These are phyloP conservation scores for Populus ilicifolia DNA, from an alignment of 345 rosid genomes.

Conservation along the genomic window DNA sequence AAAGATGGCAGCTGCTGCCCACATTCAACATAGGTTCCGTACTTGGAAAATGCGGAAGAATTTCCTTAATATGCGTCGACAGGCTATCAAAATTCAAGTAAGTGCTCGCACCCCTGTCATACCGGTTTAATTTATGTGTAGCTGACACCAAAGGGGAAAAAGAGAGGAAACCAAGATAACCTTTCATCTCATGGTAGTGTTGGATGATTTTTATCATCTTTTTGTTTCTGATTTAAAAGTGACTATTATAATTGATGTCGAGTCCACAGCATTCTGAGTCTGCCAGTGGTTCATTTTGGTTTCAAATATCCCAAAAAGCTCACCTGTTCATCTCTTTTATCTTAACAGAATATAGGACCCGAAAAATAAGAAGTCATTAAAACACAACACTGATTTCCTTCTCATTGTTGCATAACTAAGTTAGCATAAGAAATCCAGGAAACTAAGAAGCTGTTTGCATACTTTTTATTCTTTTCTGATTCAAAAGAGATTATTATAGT, in stretches of 20 bases:
- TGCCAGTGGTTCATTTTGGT: background rate
- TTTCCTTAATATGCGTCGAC: conserved; percentile 69
- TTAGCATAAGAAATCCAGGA: background rate
- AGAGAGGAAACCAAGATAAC: background rate
- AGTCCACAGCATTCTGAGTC: background rate
- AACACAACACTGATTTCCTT: background rate
- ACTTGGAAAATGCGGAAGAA: conserved; percentile 75
- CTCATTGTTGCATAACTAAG: background rate
- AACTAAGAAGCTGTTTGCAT: too few relatives aligned
- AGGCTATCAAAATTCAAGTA: conserved; percentile 82
- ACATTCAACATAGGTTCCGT: conserved; percentile 82
- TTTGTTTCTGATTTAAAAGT: background rate
- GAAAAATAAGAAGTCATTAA: background rate
- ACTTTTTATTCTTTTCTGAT: background rate
- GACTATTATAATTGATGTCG: background rate
- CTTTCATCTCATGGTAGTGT: background rate
- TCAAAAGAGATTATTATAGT: background rate
- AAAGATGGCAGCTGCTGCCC: conserved; percentile 77
- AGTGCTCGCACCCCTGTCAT: conserved; percentile 9
- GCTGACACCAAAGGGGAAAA: background rate
- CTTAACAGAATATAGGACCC: background rate
- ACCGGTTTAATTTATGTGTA: background rate
- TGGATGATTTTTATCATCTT: background rate
- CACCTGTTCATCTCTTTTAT: background rate
- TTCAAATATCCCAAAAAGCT: background rate